Evolutionary conservation across 116 monocot genomes (phyloP).

Genomic region (Posidonia oceanica): DNA sequence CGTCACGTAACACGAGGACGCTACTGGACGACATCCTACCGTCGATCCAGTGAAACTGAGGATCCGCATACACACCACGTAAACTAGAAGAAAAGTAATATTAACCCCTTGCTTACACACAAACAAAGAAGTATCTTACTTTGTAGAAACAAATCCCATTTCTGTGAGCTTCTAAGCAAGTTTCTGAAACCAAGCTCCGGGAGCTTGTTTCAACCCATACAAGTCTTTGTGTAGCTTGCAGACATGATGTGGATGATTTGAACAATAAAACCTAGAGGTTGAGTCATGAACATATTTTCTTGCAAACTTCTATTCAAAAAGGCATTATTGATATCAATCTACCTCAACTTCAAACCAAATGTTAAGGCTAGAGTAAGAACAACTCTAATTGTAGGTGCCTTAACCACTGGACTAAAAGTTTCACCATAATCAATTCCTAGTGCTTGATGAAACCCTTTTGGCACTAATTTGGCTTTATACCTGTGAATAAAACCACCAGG

Average conservation of each 20-base stretch:
- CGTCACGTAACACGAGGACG: no score
- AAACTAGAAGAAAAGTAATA: neutral
- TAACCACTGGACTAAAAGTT: neutral
- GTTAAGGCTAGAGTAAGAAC: neutral
- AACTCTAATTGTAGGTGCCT: neutral
- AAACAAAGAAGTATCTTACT: neutral
- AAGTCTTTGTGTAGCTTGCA: neutral
- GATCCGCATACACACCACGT: no score
- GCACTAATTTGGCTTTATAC: slow-evolving; percentile 1
- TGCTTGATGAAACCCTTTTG: neutral
- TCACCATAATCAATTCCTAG: neutral
- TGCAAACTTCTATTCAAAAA: neutral
- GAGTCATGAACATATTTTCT: neutral
- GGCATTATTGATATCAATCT: neutral
- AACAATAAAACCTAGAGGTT: neutral
- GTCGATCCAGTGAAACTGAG: no score
- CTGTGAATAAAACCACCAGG: neutral
- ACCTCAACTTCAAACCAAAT: neutral
- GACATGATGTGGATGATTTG: neutral
- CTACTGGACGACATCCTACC: no score
- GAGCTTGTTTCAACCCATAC: slow-evolving; percentile 9
- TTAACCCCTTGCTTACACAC: neutral
- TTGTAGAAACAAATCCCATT: neutral
- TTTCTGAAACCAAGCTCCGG: neutral
- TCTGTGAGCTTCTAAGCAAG: neutral